Conservation (phyloP, 257 asterid genomes). For the Petunia secreta region DNA sequence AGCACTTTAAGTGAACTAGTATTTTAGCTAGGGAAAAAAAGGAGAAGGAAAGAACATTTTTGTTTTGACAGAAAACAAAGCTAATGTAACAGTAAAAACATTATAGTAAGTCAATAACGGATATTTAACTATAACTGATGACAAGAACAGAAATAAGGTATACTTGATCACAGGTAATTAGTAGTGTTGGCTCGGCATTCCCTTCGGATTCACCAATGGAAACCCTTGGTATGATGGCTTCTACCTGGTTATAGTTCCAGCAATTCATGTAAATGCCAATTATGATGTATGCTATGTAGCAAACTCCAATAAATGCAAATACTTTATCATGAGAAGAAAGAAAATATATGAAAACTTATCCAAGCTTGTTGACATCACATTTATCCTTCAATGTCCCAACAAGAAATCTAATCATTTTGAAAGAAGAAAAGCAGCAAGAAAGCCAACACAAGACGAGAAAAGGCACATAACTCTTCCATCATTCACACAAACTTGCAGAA, state of each 20-base stretch:
- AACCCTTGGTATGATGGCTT: slow-evolving; percentile 66
- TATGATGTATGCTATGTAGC: slow-evolving; percentile 30
- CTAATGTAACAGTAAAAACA: slow-evolving; percentile 14
- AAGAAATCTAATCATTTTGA: slow-evolving; percentile 10
- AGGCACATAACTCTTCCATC: not conserved
- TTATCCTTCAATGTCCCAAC: not conserved
- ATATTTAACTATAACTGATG: slow-evolving; percentile 35
- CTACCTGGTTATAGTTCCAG: slow-evolving; percentile 67
- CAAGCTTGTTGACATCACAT: not conserved
- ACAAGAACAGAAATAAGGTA: slow-evolving; percentile 41
- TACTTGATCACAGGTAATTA: slow-evolving; percentile 97
- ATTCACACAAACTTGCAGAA: not conserved
- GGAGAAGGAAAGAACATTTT: too few relatives aligned
- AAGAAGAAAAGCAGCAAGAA: slow-evolving; percentile 19
- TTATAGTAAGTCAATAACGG: not conserved
- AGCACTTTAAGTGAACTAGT: not conserved
- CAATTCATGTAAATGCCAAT: slow-evolving; percentile 39
- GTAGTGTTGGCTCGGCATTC: slow-evolving; percentile 75
- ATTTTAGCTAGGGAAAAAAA: not conserved
- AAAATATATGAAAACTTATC: not conserved
- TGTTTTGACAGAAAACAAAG: slow-evolving; percentile 1
- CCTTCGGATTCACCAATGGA: slow-evolving; percentile 51
- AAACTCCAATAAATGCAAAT: slow-evolving; percentile 8
- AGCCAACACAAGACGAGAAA: not conserved
- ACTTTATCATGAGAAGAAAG: not conserved